Evolutionary conservation across 148 eudicot genomes (phyloP).

Genomic region (Simmondsia chinensis): DNA sequence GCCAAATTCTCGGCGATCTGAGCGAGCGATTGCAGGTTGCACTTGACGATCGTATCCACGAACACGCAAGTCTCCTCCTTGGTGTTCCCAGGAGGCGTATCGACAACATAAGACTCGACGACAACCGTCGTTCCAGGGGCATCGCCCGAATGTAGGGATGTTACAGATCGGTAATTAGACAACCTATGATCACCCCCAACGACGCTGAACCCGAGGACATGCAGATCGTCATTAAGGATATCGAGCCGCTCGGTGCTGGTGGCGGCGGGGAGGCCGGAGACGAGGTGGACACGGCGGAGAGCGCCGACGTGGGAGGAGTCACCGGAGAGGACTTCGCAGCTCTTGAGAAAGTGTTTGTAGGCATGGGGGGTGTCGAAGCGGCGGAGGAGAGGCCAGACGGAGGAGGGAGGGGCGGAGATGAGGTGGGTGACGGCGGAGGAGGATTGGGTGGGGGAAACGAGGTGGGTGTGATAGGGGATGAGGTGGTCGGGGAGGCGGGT

Average conservation of each 20-base stretch:
- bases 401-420: slow-evolving; percentile 26
- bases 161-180: slow-evolving; percentile 55
- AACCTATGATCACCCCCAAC: slow-evolving; percentile 74
- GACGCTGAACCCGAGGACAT: slow-evolving; percentile 63
- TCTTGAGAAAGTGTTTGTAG: slow-evolving; percentile 56
- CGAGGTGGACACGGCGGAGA: slow-evolving; percentile 50
- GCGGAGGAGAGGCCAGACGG: slow-evolving; percentile 46
- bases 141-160: slow-evolving; percentile 41
- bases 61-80: slow-evolving; percentile 60
- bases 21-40: slow-evolving; percentile 64
- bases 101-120: slow-evolving; percentile 64
- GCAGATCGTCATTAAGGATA: slow-evolving; percentile 63
- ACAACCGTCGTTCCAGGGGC: slow-evolving; percentile 35
- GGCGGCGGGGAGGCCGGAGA: slow-evolving; percentile 74
- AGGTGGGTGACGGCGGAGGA: slow-evolving; percentile 28
- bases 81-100: slow-evolving; percentile 53
- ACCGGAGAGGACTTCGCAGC: slow-evolving; percentile 60
- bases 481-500: too few relatives aligned
- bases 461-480: slow-evolving; percentile 41
- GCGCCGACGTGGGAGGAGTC: slow-evolving; percentile 58
- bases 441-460: slow-evolving; percentile 24
- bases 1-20: slow-evolving; percentile 46
- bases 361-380: slow-evolving; percentile 49
- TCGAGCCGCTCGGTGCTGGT: slow-evolving; percentile 59
- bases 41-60: slow-evolving; percentile 63